A percentile compares a stretch with the other conserved stretches of the same genome.
phyloP scores from a whole-genome alignment of 108 stramenopile species.

The Nitzschia inconspicua region DNA sequence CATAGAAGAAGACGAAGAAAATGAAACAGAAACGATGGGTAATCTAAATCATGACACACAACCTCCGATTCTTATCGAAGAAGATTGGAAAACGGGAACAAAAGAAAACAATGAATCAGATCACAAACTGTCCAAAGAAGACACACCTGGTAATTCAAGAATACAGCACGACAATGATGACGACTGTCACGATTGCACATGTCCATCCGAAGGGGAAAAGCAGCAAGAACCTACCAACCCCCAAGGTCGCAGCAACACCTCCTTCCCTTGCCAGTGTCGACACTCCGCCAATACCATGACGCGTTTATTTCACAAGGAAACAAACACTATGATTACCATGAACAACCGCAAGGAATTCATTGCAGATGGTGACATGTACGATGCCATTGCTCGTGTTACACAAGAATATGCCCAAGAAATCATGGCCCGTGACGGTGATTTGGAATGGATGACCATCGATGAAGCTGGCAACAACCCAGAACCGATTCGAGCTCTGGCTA shows the following conservation, averaged over 20 bases:
- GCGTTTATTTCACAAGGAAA: constrained; percentile 56
- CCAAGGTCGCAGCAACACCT: not conserved
- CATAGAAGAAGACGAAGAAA: constrained; percentile 12
- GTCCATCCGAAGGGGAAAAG: constrained; percentile 3
- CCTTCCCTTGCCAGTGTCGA: too few species aligned
- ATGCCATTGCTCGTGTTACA: constrained; percentile 50
- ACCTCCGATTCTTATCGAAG: too few species aligned
- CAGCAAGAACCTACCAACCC: not conserved
- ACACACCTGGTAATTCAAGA: too few species aligned
- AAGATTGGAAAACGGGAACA: too few species aligned
- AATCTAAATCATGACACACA: too few species aligned
- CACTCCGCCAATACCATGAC: constrained; percentile 40
- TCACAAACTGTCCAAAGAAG: too few species aligned
- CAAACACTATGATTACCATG: constrained; percentile 44
- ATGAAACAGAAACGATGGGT: not conserved
- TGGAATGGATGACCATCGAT: constrained; percentile 62
- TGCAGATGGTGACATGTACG: constrained; percentile 74
- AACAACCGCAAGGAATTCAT: constrained; percentile 65
- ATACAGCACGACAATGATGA: too few species aligned
- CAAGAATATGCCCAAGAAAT: constrained; percentile 66
- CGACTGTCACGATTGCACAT: not conserved
- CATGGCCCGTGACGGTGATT: constrained; percentile 52
- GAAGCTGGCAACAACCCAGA: constrained; percentile 33
- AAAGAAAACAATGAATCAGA: too few species aligned
- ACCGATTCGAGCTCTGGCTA: constrained; percentile 60